phyloP scores from a whole-genome alignment of 441 rosid genomes.

The Capsella rubella region DNA sequence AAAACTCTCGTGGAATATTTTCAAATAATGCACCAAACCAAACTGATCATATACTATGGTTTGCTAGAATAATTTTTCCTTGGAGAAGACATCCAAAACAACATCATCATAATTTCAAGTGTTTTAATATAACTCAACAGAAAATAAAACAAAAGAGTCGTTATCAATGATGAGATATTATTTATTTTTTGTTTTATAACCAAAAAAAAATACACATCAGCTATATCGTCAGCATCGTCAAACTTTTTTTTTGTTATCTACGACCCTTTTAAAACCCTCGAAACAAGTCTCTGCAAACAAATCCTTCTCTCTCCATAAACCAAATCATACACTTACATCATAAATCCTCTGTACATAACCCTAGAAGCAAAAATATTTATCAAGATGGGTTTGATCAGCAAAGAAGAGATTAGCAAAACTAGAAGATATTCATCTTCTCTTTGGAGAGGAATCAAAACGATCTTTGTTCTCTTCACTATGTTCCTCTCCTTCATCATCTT shows the following conservation, averaged over 20 bases:
- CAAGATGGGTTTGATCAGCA: constrained; percentile 55
- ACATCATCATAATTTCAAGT: background rate
- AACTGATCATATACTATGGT: constrained; percentile 19
- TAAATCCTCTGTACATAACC: constrained; percentile 37
- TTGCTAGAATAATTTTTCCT: constrained; percentile 25
- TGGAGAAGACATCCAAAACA: constrained; percentile 35
- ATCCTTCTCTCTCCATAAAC: constrained; percentile 15
- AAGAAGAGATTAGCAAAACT: constrained; percentile 56
- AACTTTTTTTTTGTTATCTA: constrained; percentile 12
- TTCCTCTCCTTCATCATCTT: constrained; percentile 73
- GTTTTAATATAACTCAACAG: constrained; percentile 8
- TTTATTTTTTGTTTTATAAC: background rate
- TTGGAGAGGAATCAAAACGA: constrained; percentile 69
- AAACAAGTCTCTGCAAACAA: background rate
- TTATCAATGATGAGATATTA: constrained; percentile 8
- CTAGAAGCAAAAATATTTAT: background rate
- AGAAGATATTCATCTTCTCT: constrained; percentile 43
- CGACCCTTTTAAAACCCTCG: constrained; percentile 33
- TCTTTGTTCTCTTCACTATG: constrained; percentile 79
- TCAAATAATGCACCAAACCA: constrained; percentile 14
- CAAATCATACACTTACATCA: constrained; percentile 33
- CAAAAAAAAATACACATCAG: constrained; percentile 28
- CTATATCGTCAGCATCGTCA: constrained; percentile 37
- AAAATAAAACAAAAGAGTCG: constrained; percentile 12
- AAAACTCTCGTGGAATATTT: constrained; percentile 1